Evolutionary conservation across 192 early-diverging fungal species (phyloP), one percentile per base, ranked within the genome.

Genomic region (Glomus cerebriforme): DNA sequence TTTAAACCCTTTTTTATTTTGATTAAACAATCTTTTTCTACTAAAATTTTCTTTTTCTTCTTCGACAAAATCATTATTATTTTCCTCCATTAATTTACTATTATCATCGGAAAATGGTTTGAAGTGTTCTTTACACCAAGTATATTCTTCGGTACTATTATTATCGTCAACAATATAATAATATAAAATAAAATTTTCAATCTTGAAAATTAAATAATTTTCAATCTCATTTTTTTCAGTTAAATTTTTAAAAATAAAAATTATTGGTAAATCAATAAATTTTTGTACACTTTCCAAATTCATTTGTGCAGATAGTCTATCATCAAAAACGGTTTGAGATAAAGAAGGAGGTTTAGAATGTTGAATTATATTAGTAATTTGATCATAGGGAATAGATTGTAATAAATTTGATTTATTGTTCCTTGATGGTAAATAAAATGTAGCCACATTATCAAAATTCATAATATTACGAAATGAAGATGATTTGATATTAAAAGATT

Each of bases 221-320:
- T 26, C 9, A 70, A 24, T 13, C 7, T 70, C 39, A 70, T 70
- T 35, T n/a, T 70, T 35, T 31, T 22, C 15, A 0, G 39, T 24
- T 70, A 35, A 22, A 70, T 70, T 35, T 10, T 70, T 22, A 70
- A 70, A 70, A 24, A 70, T 8, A 70, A 70, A 70, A 34, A 70
- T 4, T 35, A 34, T 15, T 27, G 32, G 68, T 22, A 35, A 43
- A 45, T 35, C 39, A 43, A 34, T 15, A 45, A 34, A 45, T 70
- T 70, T 45, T 10, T 15, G 35, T 24, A 45, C 22, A 43, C 32
- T n/a, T 70, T 43, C 39, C n/a, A 70, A 35, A 22, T 70, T 70
- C 68, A 70, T 45, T 24, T 70, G 37, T 43, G 12, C n/a, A 19
- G 68, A 70, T 45, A 70, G 35, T 70, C 68, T 39, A 26, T 45